phyloP scores from a whole-genome alignment of 1,284 basidiomycete species.

The Coriolopsis trogii region DNA sequence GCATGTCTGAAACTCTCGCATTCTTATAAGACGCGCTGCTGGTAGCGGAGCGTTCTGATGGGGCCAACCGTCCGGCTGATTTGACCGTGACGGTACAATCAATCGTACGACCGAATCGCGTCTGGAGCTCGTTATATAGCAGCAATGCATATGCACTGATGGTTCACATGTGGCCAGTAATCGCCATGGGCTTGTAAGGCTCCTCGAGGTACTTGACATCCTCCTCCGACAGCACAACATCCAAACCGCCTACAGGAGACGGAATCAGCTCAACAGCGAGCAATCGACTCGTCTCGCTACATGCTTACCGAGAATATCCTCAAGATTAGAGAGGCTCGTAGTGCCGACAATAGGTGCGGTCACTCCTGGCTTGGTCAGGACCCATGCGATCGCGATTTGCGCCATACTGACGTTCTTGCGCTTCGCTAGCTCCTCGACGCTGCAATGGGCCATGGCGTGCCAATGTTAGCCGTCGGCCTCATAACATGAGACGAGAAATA shows the following conservation, averaged over 20 bases:
- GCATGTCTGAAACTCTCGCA: too few relatives aligned
- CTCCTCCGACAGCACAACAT: constrained; percentile 20
- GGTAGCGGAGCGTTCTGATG: too few relatives aligned
- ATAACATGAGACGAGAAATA: background rate
- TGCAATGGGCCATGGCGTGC: too few relatives aligned
- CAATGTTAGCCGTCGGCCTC: too few relatives aligned
- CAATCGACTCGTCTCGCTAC: too few relatives aligned
- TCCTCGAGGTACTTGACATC: constrained; percentile 26
- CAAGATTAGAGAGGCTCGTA: constrained; percentile 37
- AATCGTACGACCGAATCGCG: too few relatives aligned
- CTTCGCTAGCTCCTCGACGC: constrained; percentile 29
- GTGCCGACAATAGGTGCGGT: constrained; percentile 43
- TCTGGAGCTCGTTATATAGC: too few relatives aligned
- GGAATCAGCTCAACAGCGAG: too few relatives aligned
- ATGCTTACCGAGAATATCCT: constrained; percentile 35
- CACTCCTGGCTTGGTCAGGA: constrained; percentile 25
- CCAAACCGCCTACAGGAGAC: constrained; percentile 36
- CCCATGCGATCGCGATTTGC: constrained; percentile 33
- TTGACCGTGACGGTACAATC: too few relatives aligned
- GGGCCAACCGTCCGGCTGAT: too few relatives aligned
- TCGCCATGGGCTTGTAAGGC: constrained; percentile 21
- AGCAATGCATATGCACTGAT: too few relatives aligned
- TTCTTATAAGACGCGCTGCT: too few relatives aligned
- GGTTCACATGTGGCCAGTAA: constrained; percentile 24
- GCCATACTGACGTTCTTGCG: constrained; percentile 37